phyloP scores from a whole-genome alignment of 2,329 filamentous ascomycete species.

The Ophiostoma sp. region DNA sequence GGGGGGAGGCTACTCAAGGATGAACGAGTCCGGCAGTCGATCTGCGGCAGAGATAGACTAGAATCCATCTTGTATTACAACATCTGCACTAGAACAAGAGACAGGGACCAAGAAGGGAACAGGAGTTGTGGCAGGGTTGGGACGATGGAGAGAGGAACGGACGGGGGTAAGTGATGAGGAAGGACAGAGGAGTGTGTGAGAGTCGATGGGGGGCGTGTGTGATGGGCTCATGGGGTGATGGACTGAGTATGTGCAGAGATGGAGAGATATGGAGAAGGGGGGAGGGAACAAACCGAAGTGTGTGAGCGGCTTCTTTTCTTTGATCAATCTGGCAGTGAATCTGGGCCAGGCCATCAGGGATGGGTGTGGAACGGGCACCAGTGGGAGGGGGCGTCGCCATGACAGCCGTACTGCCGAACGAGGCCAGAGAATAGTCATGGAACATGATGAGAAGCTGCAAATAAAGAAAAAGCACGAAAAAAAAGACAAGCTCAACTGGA shows the following conservation, averaged over 20 bases:
- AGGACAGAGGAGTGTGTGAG: background rate
- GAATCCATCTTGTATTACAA: constrained; percentile 12
- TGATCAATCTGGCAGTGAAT: background rate
- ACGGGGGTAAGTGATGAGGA: background rate
- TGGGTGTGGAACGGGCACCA: background rate
- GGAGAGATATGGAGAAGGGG: background rate
- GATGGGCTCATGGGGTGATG: background rate
- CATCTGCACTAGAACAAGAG: background rate
- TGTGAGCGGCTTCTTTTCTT: constrained; percentile 7
- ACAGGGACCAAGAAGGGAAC: background rate
- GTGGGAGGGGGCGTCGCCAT: background rate
- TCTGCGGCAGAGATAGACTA: constrained; percentile 9
- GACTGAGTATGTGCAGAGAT: too few relatives aligned
- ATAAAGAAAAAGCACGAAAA: background rate
- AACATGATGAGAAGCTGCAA: background rate
- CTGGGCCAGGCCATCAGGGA: background rate
- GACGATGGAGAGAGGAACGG: background rate
- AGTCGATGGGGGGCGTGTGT: background rate
- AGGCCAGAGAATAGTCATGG: background rate
- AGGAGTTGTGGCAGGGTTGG: background rate
- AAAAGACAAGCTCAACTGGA: background rate
- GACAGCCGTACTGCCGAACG: background rate
- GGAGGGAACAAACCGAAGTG: background rate
- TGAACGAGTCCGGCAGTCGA: constrained; percentile 11
- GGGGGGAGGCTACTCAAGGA: background rate